A percentile compares a stretch with the other conserved stretches of the same genome.
Evolutionary conservation across 352 stramenopile species (phyloP).

Genomic region (Elongisporangium anandrum): DNA sequence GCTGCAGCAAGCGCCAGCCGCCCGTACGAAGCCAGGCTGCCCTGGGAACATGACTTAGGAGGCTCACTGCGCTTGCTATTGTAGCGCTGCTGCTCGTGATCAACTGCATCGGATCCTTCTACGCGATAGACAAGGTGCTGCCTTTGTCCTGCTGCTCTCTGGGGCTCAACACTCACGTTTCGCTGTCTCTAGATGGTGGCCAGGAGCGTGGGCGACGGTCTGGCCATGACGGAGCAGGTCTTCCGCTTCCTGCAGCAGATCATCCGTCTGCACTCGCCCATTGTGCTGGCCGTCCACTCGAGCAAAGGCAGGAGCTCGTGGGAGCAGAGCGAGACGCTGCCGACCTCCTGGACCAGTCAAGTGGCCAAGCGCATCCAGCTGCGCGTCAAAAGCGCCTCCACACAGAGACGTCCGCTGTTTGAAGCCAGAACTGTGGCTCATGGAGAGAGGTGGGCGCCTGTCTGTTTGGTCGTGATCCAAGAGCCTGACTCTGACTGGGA

Average conservation of each 20-base stretch:
- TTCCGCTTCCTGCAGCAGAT: constrained; percentile 70
- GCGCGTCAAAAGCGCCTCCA: constrained; percentile 5
- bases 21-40: constrained; percentile 42
- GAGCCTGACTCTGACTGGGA: background rate
- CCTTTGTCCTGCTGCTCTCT: background rate
- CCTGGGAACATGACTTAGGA: background rate
- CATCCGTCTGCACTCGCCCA: constrained; percentile 62
- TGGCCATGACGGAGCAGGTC: constrained; percentile 57
- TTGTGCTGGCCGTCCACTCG: constrained; percentile 54
- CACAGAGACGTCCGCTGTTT: background rate
- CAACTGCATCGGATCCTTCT: constrained; percentile 61
- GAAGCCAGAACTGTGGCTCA: background rate
- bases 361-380: constrained; percentile 64
- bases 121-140: constrained; percentile 57
- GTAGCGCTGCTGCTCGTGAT: constrained; percentile 55
- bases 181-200: constrained; percentile 39
- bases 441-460: background rate
- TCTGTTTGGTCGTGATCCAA: background rate
- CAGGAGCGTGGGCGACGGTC: constrained; percentile 40
- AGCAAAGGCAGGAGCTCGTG: constrained; percentile 20
- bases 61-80: background rate
- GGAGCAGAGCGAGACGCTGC: constrained; percentile 53
- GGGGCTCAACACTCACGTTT: background rate
- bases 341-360: constrained; percentile 58
- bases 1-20: constrained; percentile 36